Conservation (phyloP, 2,329 filamentous ascomycete species). For the Colletotrichum cereale region DNA sequence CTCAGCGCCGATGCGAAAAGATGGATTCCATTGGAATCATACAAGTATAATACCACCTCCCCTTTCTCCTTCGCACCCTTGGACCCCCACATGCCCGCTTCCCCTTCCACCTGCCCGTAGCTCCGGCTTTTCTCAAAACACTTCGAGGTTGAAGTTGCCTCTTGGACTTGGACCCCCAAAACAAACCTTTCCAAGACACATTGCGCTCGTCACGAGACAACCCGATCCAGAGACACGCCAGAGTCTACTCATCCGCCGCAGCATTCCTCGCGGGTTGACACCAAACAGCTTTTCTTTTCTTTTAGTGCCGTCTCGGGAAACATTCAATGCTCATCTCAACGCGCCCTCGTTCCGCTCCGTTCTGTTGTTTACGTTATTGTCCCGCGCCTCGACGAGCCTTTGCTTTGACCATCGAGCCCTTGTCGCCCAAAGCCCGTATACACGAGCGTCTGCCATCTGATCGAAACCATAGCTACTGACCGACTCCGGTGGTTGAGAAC, state of each 20-base stretch:
- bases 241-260: conserved; percentile 22
- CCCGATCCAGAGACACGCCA: conserved; percentile 12
- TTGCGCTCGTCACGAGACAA: conserved; percentile 29
- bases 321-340: conserved; percentile 41
- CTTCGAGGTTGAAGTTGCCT: conserved; percentile 32
- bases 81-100: conserved; percentile 21
- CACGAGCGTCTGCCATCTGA: conserved; percentile 16
- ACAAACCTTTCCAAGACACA: conserved; percentile 13
- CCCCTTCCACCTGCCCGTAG: conserved; percentile 33
- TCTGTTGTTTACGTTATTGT: conserved; percentile 37
- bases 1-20: conserved; percentile 26
- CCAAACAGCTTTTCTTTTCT: background rate
- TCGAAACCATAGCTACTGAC: conserved; percentile 16
- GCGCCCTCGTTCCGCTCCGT: conserved; percentile 36
- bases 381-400: conserved; percentile 18
- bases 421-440: conserved; percentile 17
- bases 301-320: conserved; percentile 31
- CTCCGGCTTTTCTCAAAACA: conserved; percentile 34
- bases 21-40: conserved; percentile 36
- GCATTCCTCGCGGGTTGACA: conserved; percentile 27
- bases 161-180: background rate
- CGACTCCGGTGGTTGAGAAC: background rate
- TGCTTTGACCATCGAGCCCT: conserved; percentile 22
- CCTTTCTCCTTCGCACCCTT: conserved; percentile 23
- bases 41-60: conserved; percentile 38